phyloP scores from a whole-genome alignment of 2,329 filamentous ascomycete genomes.

The Thermoascus crustaceus region DNA sequence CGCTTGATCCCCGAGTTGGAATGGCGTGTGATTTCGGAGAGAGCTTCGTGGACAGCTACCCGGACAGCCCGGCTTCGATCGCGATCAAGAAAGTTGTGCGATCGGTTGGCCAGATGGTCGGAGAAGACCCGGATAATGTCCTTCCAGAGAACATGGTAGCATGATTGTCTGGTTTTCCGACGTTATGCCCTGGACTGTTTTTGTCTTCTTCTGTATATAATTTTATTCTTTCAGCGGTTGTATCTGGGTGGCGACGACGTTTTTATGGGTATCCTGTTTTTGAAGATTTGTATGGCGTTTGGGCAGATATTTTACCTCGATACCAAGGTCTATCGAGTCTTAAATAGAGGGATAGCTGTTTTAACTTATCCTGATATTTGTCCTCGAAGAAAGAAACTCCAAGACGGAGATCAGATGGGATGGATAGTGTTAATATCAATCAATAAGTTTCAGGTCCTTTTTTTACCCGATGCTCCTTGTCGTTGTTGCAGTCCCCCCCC shows the following conservation, averaged over 20 bases:
- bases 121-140: conserved; percentile 49
- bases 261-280: no score
- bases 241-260: not conserved
- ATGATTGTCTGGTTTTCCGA: conserved; percentile 14
- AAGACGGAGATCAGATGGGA: no score
- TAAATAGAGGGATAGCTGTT: no score
- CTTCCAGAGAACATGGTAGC: conserved; percentile 26
- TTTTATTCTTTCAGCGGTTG: not conserved
- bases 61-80: conserved; percentile 80
- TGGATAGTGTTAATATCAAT: no score
- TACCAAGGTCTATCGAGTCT: no score
- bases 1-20: conserved; percentile 84
- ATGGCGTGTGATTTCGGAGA: conserved; percentile 97
- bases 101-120: conserved; percentile 58
- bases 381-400: no score
- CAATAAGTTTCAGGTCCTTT: no score
- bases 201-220: not conserved
- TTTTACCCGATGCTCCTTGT: no score
- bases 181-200: conserved; percentile 1
- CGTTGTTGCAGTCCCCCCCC: no score
- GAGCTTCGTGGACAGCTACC: conserved; percentile 90
- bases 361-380: no score
- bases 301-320: no score
- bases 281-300: no score
- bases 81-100: conserved; percentile 76